phyloP scores from a whole-genome alignment of 305 asterid species.

The Euphrasia arctica region DNA sequence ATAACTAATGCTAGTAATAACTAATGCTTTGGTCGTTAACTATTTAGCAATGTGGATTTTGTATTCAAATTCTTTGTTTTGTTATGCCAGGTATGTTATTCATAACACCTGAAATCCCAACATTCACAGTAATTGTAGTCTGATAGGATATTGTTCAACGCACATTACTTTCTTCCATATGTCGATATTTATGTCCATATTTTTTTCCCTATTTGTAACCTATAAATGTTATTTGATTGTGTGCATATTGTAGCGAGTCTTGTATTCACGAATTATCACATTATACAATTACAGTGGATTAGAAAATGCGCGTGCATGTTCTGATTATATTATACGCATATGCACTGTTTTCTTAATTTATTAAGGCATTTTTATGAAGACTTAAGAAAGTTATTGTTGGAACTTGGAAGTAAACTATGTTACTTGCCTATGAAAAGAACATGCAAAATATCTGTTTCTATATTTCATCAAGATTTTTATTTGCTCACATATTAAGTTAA shows the following conservation, averaged over 20 bases:
- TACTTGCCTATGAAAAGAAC: slow-evolving; percentile 5
- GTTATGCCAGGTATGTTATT: neutral
- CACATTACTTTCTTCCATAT: neutral
- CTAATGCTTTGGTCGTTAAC: neutral
- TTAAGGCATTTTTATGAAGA: neutral
- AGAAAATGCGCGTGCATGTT: neutral
- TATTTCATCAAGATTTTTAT: neutral
- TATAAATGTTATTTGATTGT: neutral
- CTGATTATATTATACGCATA: neutral
- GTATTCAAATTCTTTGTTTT: neutral
- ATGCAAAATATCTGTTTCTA: neutral
- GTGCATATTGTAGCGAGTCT: neutral
- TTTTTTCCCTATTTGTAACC: no score
- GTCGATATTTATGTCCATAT: neutral
- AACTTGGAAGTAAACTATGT: neutral
- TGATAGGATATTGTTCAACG: neutral
- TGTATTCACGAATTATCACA: neutral
- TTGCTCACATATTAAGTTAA: neutral
- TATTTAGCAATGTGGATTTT: neutral
- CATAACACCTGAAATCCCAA: neutral
- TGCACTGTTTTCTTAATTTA: no score
- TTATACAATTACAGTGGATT: neutral
- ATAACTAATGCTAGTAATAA: neutral
- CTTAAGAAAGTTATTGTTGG: neutral
- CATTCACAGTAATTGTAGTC: neutral